These are phyloP conservation scores for Stachybotrys chlorohalonatus DNA, from an alignment of 2,329 filamentous ascomycete species.

Conservation along the genomic window DNA sequence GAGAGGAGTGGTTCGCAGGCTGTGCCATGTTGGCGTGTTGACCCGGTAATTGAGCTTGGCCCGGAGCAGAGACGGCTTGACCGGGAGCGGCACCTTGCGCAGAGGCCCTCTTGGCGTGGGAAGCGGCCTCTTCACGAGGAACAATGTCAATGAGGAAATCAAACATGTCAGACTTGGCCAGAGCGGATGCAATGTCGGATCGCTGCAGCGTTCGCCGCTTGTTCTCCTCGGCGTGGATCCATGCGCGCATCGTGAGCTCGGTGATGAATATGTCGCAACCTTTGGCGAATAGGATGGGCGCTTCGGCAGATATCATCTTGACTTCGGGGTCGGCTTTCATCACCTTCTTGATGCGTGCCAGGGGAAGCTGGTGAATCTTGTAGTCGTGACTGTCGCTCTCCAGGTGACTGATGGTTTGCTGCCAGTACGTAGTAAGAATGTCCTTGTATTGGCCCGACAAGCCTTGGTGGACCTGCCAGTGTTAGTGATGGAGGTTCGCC, in stretches of 20 bases:
- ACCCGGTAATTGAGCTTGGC: slow-evolving; percentile 42
- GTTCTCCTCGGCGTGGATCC: slow-evolving; percentile 99
- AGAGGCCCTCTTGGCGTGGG: slow-evolving; percentile 69
- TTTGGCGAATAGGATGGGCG: slow-evolving; percentile 95
- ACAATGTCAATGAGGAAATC: slow-evolving; percentile 99
- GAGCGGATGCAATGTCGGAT: slow-evolving; percentile 89
- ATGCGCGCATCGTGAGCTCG: slow-evolving; percentile 96
- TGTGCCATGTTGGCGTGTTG: slow-evolving; percentile 41
- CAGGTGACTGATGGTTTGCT: slow-evolving; percentile 92
- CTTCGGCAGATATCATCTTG: slow-evolving; percentile 99
- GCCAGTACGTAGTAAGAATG: slow-evolving; percentile 98
- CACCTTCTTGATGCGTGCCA: slow-evolving; percentile 99
- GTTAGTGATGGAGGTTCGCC: not conserved
- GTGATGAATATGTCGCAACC: slow-evolving; percentile 99
- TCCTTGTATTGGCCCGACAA: slow-evolving; percentile 89
- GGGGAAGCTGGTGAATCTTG: slow-evolving; percentile 91
- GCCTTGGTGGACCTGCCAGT: slow-evolving; percentile 81
- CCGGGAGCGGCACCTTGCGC: slow-evolving; percentile 35
- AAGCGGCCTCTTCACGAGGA: slow-evolving; percentile 83
- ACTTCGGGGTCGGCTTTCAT: slow-evolving; percentile 99
- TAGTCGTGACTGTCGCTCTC: slow-evolving; percentile 96
- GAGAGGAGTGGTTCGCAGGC: slow-evolving; percentile 46
- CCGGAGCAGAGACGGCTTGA: slow-evolving; percentile 36
- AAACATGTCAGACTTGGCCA: slow-evolving; percentile 99
- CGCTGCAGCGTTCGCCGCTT: slow-evolving; percentile 92